A percentile compares a stretch with the other conserved stretches of the same genome.
Conservation (phyloP, 2,329 filamentous ascomycete genomes). For the Trematosphaeria pertusa region DNA sequence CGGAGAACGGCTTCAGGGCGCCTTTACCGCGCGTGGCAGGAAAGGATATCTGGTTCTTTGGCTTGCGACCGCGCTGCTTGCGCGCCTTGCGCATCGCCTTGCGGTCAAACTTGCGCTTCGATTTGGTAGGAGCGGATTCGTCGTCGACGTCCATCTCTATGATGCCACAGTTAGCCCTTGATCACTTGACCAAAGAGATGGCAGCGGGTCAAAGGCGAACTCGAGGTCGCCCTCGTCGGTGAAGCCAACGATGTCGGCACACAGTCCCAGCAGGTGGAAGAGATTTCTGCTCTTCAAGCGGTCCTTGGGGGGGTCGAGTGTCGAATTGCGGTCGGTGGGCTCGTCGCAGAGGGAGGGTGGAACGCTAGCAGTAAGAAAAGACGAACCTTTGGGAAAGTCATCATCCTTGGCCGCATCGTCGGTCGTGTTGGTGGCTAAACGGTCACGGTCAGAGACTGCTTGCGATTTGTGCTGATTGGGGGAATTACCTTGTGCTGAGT, state of each 20-base stretch:
- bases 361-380: constrained; percentile 37
- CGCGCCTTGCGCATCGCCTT: constrained; percentile 32
- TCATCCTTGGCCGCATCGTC: constrained; percentile 30
- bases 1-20: constrained; percentile 42
- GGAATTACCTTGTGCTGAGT: constrained; percentile 46
- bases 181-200: constrained; percentile 37
- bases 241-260: constrained; percentile 50
- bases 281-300: constrained; percentile 37
- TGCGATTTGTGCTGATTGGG: neutral
- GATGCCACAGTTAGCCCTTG: constrained; percentile 41
- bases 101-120: constrained; percentile 42
- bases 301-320: constrained; percentile 20
- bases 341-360: constrained; percentile 31
- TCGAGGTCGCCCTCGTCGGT: constrained; percentile 40
- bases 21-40: constrained; percentile 41
- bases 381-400: constrained; percentile 41
- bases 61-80: constrained; percentile 48
- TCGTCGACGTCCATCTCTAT: constrained; percentile 51
- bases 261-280: constrained; percentile 48
- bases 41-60: constrained; percentile 50
- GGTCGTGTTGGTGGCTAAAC: constrained; percentile 10
- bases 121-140: constrained; percentile 24
- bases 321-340: constrained; percentile 3
- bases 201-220: constrained; percentile 47
- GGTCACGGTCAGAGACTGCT: neutral